These are phyloP conservation scores for Phaeodactylum tricornutum DNA, from an alignment of 108 stramenopile species.

Conservation along the genomic window DNA sequence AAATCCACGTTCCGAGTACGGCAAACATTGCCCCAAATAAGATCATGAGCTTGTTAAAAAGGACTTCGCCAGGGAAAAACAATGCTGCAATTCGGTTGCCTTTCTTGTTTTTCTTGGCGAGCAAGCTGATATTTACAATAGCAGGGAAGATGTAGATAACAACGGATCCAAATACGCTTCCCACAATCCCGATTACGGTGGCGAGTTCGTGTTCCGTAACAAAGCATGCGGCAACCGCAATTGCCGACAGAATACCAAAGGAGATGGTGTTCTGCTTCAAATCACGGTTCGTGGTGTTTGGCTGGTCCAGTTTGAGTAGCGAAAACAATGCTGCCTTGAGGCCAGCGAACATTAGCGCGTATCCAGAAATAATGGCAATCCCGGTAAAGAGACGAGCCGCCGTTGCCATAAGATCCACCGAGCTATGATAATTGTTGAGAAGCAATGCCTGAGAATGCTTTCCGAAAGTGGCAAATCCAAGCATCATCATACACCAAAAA, in stretches of 20 bases:
- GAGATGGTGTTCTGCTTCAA: slow-evolving; percentile 3
- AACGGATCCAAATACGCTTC: slow-evolving; percentile 8
- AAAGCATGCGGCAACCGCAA: slow-evolving; percentile 9
- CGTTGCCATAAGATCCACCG: slow-evolving; percentile 5
- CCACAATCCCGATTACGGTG: slow-evolving; percentile 10
- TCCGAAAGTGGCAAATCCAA: slow-evolving; percentile 4
- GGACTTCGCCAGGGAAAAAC: slow-evolving; percentile 1
- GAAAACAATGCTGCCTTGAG: slow-evolving; percentile 6
- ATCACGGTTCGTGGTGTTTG: neutral
- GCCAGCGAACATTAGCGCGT: slow-evolving; percentile 8
- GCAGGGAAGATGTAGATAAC: slow-evolving; percentile 14
- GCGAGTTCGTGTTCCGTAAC: slow-evolving; percentile 10
- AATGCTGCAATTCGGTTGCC: neutral
- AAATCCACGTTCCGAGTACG: slow-evolving; percentile 6
- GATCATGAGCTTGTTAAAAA: slow-evolving; percentile 8
- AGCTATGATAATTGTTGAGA: slow-evolving; percentile 4
- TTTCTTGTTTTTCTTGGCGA: slow-evolving; percentile 3
- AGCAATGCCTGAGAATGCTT: slow-evolving; percentile 1
- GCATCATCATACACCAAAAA: slow-evolving; percentile 4
- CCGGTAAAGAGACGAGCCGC: slow-evolving; percentile 2
- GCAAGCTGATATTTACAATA: slow-evolving; percentile 2
- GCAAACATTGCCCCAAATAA: slow-evolving; percentile 7
- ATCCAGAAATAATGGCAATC: slow-evolving; percentile 3
- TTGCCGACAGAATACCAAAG: neutral
- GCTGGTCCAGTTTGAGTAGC: slow-evolving; percentile 4